Evolutionary conservation across 805 yeast species (phyloP).

Genomic region (Priceomyces castillae): DNA sequence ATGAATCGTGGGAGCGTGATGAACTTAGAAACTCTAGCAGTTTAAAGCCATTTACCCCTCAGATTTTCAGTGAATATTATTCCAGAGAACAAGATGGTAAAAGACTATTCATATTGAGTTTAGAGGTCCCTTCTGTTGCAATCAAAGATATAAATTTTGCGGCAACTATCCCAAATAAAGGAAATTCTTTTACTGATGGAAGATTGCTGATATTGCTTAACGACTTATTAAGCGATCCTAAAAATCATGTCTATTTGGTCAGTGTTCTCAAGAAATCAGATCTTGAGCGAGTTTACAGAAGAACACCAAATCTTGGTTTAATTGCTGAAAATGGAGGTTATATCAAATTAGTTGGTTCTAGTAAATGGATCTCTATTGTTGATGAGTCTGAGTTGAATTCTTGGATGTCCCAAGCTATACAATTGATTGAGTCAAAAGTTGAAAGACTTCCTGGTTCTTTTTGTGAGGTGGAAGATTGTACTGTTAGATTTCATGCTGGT

Average conservation of each 20-base stretch:
- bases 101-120: slow-evolving; percentile 50
- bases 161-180: slow-evolving; percentile 17
- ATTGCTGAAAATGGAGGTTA: slow-evolving; percentile 91
- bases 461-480: slow-evolving; percentile 70
- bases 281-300: slow-evolving; percentile 64
- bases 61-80: slow-evolving; percentile 33
- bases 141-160: slow-evolving; percentile 21
- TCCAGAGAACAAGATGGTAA: slow-evolving; percentile 24
- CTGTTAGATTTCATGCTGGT: slow-evolving; percentile 74
- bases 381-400: slow-evolving; percentile 44
- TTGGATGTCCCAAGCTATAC: slow-evolving; percentile 60
- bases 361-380: slow-evolving; percentile 62
- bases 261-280: slow-evolving; percentile 63
- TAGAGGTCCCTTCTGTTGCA: slow-evolving; percentile 43
- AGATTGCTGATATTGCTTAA: slow-evolving; percentile 55
- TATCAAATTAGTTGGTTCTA: slow-evolving; percentile 51
- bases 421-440: slow-evolving; percentile 55
- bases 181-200: slow-evolving; percentile 47
- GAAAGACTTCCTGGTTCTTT: slow-evolving; percentile 82
- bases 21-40: slow-evolving; percentile 23
- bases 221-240: slow-evolving; percentile 56
- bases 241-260: slow-evolving; percentile 68
- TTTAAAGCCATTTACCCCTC: slow-evolving; percentile 30
- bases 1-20: slow-evolving; percentile 38
- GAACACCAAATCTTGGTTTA: slow-evolving; percentile 69